A percentile compares a stretch with the other conserved stretches of the same genome.
phyloP scores from a whole-genome alignment of 441 rosid genomes.

The Omphalea diandra region DNA sequence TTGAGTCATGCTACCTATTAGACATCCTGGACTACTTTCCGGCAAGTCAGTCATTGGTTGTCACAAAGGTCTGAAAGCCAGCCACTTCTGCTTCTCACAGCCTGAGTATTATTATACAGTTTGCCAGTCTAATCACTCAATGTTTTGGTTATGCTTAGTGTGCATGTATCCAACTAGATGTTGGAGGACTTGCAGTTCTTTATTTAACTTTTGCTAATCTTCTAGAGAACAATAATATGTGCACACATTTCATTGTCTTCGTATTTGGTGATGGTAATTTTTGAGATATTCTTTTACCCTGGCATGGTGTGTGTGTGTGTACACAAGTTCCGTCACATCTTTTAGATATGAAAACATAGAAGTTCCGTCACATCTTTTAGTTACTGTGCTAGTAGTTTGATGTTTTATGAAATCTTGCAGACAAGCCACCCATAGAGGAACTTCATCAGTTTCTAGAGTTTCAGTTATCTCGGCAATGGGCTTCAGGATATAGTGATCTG shows the following conservation, averaged over 20 bases:
- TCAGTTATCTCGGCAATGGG: conserved; percentile 96
- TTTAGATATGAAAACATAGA: too few species aligned
- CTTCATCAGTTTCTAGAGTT: conserved; percentile 88
- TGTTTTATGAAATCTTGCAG: conserved; percentile 42
- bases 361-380: neutral
- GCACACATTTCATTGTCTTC: neutral
- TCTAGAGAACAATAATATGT: neutral
- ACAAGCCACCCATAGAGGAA: conserved; percentile 90
- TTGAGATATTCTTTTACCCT: neutral
- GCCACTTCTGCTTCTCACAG: neutral
- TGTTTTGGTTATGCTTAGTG: neutral
- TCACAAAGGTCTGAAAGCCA: neutral
- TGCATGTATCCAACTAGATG: neutral
- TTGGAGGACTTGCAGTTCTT: neutral
- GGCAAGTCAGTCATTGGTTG: neutral
- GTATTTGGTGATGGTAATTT: neutral
- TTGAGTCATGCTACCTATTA: neutral
- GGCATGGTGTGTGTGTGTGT: neutral
- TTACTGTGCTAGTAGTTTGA: neutral
- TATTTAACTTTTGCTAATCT: neutral
- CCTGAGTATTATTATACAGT: neutral
- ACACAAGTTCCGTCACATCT: neutral
- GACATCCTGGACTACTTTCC: neutral
- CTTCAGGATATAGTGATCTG: conserved; percentile 80
- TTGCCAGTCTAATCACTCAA: neutral